Evolutionary conservation across 169 alveolate species (phyloP).

Genomic region (Theileria orientalis): DNA sequence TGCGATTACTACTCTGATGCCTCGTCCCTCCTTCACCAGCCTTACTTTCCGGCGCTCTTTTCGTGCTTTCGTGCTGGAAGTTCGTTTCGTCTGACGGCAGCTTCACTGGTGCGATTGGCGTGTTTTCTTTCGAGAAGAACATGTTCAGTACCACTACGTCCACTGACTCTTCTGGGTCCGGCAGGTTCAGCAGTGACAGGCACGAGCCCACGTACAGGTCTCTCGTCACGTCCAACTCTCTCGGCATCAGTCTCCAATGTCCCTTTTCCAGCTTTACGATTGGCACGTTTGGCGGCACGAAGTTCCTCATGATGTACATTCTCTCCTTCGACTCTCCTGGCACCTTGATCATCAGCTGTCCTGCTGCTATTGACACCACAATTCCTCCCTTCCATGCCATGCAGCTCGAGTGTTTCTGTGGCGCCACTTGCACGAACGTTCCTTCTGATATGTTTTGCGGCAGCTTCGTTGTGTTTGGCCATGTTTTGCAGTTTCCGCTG

Average conservation of each 20-base stretch:
- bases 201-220: constrained; percentile 64
- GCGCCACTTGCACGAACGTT: constrained; percentile 34
- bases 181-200: constrained; percentile 23
- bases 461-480: constrained; percentile 36
- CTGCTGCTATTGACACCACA: constrained; percentile 35
- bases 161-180: constrained; percentile 20
- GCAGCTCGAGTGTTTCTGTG: constrained; percentile 15
- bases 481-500: not conserved
- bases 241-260: constrained; percentile 58
- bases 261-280: constrained; percentile 44
- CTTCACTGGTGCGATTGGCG: constrained; percentile 50
- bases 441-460: constrained; percentile 37
- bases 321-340: constrained; percentile 26
- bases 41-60: not conserved
- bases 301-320: constrained; percentile 58
- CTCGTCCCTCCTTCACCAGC: too few species aligned
- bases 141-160: constrained; percentile 47
- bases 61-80: not conserved
- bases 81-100: constrained; percentile 50
- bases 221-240: constrained; percentile 20
- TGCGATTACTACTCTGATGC: not conserved
- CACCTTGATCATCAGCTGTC: constrained; percentile 35
- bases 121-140: not conserved
- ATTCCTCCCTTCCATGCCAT: constrained; percentile 50
- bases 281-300: constrained; percentile 66